phyloP scores from a whole-genome alignment of 225 moss, liverwort and hornwort species.

The Marchantia polymorpha region DNA sequence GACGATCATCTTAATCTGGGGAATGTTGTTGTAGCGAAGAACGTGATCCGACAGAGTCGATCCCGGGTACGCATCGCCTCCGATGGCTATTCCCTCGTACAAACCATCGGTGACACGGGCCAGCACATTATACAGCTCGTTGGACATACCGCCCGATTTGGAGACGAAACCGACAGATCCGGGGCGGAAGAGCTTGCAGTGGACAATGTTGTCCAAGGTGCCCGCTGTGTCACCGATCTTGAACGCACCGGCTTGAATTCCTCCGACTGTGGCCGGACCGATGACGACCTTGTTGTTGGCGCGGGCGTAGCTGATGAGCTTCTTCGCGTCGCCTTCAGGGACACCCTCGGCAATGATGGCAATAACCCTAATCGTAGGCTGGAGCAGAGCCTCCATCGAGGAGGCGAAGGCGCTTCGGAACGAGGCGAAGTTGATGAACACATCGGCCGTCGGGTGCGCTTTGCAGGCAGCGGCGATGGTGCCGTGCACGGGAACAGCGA shows the following conservation, averaged over 20 bases:
- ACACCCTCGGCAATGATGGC: slow-evolving; percentile 96
- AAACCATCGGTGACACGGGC: slow-evolving; percentile 95
- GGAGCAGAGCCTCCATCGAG: slow-evolving; percentile 84
- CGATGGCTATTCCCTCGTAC: slow-evolving; percentile 93
- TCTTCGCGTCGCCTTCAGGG: slow-evolving; percentile 90
- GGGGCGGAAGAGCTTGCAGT: slow-evolving; percentile 88
- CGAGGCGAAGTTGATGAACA: slow-evolving; percentile 97
- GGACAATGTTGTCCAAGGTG: slow-evolving; percentile 84
- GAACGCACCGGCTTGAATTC: slow-evolving; percentile 91
- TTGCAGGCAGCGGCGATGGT: slow-evolving; percentile 70
- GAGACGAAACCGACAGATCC: slow-evolving; percentile 95
- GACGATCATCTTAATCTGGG: slow-evolving; percentile 88
- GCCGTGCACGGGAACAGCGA: slow-evolving; percentile 88
- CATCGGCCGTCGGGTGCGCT: slow-evolving; percentile 85
- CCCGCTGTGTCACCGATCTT: slow-evolving; percentile 97
- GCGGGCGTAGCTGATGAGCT: slow-evolving; percentile 72
- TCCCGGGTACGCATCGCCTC: slow-evolving; percentile 95
- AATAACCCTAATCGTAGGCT: slow-evolving; percentile 82
- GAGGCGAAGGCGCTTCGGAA: slow-evolving; percentile 87
- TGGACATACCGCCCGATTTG: slow-evolving; percentile 97
- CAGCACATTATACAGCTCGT: slow-evolving; percentile 90
- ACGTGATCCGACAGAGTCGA: slow-evolving; percentile 96
- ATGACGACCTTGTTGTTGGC: slow-evolving; percentile 79
- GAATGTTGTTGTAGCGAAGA: slow-evolving; percentile 87
- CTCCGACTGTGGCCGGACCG: slow-evolving; percentile 91